phyloP scores from a whole-genome alignment of 345 rosid genomes.

The Kandelia obovata region DNA sequence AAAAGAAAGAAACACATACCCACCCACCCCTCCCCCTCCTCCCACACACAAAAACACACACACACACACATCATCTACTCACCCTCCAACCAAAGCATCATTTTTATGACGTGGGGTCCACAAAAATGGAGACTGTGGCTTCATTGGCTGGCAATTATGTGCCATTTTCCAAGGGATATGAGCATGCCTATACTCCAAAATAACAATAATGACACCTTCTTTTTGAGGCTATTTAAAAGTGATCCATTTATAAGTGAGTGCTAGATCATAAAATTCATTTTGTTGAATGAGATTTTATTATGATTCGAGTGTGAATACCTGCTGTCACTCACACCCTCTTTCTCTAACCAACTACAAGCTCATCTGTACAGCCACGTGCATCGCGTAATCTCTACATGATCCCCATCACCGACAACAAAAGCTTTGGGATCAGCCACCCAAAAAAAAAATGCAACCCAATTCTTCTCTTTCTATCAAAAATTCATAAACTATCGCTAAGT shows the following conservation, averaged over 20 bases:
- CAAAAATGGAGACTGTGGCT: not conserved
- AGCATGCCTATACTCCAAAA: not conserved
- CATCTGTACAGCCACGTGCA: too few species aligned
- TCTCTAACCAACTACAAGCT: not conserved
- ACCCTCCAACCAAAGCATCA: too few species aligned
- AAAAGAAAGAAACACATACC: too few species aligned
- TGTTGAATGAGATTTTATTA: not conserved
- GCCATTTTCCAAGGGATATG: constrained; percentile 24
- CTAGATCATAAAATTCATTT: too few species aligned
- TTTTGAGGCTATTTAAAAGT: too few species aligned
- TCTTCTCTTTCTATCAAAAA: not conserved
- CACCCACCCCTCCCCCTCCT: too few species aligned
- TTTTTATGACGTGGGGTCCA: constrained; percentile 20
- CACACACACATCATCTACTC: too few species aligned
- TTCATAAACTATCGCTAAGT: too few species aligned
- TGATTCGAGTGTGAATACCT: constrained; percentile 23
- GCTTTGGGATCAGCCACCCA: not conserved
- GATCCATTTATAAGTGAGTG: too few species aligned
- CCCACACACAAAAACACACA: too few species aligned
- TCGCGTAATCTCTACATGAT: constrained; percentile 3
- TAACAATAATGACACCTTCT: not conserved
- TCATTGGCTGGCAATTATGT: constrained; percentile 30
- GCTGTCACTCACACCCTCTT: constrained; percentile 33
- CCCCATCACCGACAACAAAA: constrained; percentile 37
- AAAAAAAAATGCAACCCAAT: too few species aligned